Base-by-base conservation (phyloP, 352 stramenopile species). In the Phytopythium cucurbitacearum region DNA sequence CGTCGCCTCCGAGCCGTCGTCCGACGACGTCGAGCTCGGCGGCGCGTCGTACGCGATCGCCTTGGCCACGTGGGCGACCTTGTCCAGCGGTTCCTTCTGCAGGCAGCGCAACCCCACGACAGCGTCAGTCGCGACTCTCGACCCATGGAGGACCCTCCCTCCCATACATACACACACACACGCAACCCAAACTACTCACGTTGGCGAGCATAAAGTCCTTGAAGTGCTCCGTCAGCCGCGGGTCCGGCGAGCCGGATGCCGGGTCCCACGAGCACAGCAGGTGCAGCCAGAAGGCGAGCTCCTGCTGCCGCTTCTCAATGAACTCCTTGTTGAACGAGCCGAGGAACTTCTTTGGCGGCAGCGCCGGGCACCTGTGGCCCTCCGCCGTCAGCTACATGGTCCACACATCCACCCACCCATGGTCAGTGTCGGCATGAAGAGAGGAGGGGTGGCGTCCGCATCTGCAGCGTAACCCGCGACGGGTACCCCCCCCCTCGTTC, bases 291-390 rank as follows among this genome's bases (percentile, higher is more conserved):
- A 84, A 83, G 45, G 85, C 79, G 34, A 96, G 65, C 61, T 96
- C 87, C 56, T 92, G 76, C 64, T 94, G 85, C 10, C 87, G 81
- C 64, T 94, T 92, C 63, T 89, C 79, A 50, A 96, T 89, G 51
- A 96, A 96, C 46, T 94, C 84, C 59, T 91, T 90, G 72, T 94
- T 93, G 51, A 94, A 89, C 53, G 80, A 90, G 43, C 87, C 87
- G 13, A 96, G 53, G 57, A 96, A 91, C 66, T 96, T 96, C 59
- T 94, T 94, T 3, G 87, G 85, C 34, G 87, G 87, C 33, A 96
- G 65, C 42, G 81, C 79, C 5, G 84, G 83, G 57, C 80, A 85
- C 51, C 87, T 85, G 62, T 76, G 87, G 11, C 85, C 85, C 46
- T 93, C 85, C 8, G 64, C 60, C 2, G 69, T 62, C n/a, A 94